These are phyloP conservation scores for Coemansia sp. DNA, from an alignment of 192 early-diverging fungal species.

Conservation along the genomic window DNA sequence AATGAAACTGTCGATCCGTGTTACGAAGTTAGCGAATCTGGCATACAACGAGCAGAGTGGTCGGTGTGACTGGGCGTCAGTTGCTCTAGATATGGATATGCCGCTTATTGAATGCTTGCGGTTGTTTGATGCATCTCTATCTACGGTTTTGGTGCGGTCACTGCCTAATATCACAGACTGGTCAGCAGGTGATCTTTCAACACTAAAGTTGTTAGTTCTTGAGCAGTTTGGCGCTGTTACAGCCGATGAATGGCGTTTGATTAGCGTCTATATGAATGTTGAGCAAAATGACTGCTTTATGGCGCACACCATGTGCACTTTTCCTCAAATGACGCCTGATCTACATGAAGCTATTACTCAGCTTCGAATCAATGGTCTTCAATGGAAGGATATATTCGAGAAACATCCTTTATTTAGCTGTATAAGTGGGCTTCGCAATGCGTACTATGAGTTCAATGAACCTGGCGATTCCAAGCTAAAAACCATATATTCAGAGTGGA, in stretches of 20 bases:
- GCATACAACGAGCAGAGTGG: not conserved
- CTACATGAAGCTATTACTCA: not conserved
- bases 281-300: not conserved
- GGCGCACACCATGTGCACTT: not conserved
- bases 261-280: constrained; percentile 2
- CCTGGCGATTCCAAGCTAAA: not conserved
- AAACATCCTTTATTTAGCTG: not conserved
- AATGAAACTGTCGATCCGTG: not conserved
- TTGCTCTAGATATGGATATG: not conserved
- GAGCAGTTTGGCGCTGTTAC: not conserved
- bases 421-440: not conserved
- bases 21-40: not conserved
- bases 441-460: not conserved
- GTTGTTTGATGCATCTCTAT: not conserved
- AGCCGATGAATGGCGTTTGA: not conserved
- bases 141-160: not conserved
- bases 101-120: constrained; percentile 1
- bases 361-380: not conserved
- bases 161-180: not conserved
- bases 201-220: not conserved
- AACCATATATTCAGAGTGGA: not conserved
- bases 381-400: not conserved
- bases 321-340: not conserved
- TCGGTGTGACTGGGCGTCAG: not conserved
- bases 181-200: not conserved